Evolutionary conservation across 768 basidiomycete species (phyloP).

Genomic region (Collybiopsis confluens): DNA sequence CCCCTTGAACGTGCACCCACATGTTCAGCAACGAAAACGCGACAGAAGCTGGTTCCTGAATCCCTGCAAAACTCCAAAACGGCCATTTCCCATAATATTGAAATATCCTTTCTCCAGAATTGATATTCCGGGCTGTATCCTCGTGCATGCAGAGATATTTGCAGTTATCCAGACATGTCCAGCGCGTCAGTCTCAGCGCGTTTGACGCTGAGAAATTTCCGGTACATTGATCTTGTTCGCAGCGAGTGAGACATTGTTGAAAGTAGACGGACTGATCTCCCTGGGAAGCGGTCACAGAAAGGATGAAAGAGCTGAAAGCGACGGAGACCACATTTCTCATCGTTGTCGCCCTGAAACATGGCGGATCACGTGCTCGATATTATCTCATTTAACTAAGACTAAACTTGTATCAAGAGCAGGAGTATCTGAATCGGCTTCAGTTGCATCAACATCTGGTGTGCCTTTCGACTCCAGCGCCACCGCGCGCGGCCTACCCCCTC

Average conservation of each 20-base stretch:
- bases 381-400: too few species aligned
- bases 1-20: slow-evolving; percentile 65
- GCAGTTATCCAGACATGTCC: slow-evolving; percentile 88
- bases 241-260: slow-evolving; percentile 44
- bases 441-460: neutral
- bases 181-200: slow-evolving; percentile 66
- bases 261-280: slow-evolving; percentile 60
- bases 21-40: slow-evolving; percentile 86
- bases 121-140: slow-evolving; percentile 56
- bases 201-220: slow-evolving; percentile 37
- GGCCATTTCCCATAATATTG: slow-evolving; percentile 98
- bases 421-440: slow-evolving; percentile 1
- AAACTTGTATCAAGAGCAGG: too few species aligned
- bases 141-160: slow-evolving; percentile 85
- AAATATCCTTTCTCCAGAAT: slow-evolving; percentile 40
- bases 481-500: neutral
- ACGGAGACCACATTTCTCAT: neutral
- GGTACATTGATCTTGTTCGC: slow-evolving; percentile 37
- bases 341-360: neutral
- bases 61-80: slow-evolving; percentile 82
- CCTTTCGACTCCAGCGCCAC: neutral
- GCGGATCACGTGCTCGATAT: too few species aligned
- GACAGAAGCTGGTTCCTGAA: slow-evolving; percentile 94
- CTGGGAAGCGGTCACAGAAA: slow-evolving; percentile 40
- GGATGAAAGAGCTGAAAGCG: neutral